Conservation (phyloP, 208 protist genomes). For the Trypanosoma cruzi region DNA sequence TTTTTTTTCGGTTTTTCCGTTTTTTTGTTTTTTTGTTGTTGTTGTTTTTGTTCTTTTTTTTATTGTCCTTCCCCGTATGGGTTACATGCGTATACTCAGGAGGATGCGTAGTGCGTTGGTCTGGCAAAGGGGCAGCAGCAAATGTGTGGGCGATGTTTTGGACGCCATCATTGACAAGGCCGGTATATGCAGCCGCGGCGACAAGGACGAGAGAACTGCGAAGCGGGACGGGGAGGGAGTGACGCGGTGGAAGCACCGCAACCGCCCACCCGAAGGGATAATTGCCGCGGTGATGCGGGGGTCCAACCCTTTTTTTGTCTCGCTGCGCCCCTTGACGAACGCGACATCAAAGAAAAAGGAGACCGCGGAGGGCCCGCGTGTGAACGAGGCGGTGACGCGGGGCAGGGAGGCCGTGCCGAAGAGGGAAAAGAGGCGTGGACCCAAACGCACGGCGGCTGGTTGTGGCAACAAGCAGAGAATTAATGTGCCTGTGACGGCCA, state of each 20-base stretch:
- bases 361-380: neutral
- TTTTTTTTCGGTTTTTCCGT: no score
- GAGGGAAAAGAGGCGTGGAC: neutral
- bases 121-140: neutral
- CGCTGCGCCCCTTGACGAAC: neutral
- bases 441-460: neutral
- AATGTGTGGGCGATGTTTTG: slow-evolving; percentile 12
- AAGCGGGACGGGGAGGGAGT: neutral
- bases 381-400: neutral
- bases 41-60: neutral
- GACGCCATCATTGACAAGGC: slow-evolving; percentile 14
- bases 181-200: neutral
- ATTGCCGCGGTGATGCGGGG: slow-evolving; percentile 11
- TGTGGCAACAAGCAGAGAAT: neutral
- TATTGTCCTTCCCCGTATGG: no score
- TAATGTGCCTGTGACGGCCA: neutral
- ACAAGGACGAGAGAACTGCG: neutral
- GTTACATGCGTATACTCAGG: neutral
- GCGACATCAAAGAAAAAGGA: neutral
- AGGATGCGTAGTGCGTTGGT: slow-evolving; percentile 17
- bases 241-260: neutral
- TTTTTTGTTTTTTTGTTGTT: slow-evolving; percentile 15
- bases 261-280: slow-evolving; percentile 8
- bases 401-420: neutral
- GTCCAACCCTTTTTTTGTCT: slow-evolving; percentile 20